Evolutionary conservation across 352 stramenopile genomes (phyloP).

Genomic region (Globisporangium cystogenes): DNA sequence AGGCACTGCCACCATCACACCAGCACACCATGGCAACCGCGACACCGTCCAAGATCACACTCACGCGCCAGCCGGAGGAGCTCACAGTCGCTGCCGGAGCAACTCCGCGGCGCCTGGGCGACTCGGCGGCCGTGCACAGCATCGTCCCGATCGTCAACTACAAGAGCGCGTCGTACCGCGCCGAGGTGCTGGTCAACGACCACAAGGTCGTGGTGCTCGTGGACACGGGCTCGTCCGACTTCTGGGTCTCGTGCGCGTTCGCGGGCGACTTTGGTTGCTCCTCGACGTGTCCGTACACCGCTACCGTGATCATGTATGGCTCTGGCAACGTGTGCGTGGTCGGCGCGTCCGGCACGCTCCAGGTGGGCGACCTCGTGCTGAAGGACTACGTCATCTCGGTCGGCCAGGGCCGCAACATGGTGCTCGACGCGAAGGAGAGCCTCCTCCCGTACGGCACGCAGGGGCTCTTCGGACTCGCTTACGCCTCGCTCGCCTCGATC

Average conservation of each 20-base stretch:
- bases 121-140: background rate
- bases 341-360: constrained; percentile 24
- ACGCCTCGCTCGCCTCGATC: constrained; percentile 38
- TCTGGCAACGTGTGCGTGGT: constrained; percentile 57
- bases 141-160: constrained; percentile 25
- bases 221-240: constrained; percentile 74
- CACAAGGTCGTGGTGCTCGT: constrained; percentile 46
- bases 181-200: constrained; percentile 39
- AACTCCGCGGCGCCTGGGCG: background rate
- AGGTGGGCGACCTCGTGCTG: constrained; percentile 37
- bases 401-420: constrained; percentile 40
- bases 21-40: background rate
- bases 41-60: background rate
- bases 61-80: background rate
- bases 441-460: constrained; percentile 39
- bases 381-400: constrained; percentile 49
- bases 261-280: constrained; percentile 19
- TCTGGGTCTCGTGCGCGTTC: constrained; percentile 40
- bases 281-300: constrained; percentile 27
- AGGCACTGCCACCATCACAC: too few species aligned
- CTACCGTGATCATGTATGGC: constrained; percentile 54
- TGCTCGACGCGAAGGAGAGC: constrained; percentile 22
- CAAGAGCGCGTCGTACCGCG: constrained; percentile 55
- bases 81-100: background rate
- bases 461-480: constrained; percentile 63